Conservation (phyloP, 768 basidiomycete genomes). For the Auriscalpium orientale region DNA sequence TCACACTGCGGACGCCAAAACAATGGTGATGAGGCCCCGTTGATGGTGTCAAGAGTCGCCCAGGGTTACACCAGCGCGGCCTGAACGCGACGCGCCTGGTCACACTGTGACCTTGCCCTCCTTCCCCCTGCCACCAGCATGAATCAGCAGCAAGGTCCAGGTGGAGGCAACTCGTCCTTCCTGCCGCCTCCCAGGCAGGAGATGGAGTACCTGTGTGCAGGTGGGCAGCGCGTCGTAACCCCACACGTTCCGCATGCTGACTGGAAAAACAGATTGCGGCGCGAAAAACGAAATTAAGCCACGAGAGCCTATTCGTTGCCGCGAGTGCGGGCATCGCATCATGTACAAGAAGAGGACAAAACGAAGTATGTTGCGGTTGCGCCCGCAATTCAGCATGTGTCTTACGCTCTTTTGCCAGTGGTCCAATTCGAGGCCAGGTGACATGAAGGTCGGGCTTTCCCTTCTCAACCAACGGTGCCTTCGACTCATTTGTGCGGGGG, state of each 20-base stretch:
- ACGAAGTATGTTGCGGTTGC: conserved; percentile 57
- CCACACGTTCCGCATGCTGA: neutral
- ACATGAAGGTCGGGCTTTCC: neutral
- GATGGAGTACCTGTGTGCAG: conserved; percentile 86
- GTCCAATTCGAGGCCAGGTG: conserved; percentile 82
- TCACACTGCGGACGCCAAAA: too few species aligned
- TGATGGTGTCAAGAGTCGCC: too few species aligned
- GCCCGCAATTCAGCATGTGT: conserved; percentile 2
- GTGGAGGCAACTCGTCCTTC: conserved; percentile 25
- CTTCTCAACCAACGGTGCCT: too few species aligned
- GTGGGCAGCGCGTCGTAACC: conserved; percentile 30
- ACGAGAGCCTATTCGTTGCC: conserved; percentile 89
- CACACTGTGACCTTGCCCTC: conserved; percentile 20
- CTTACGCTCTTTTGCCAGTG: conserved; percentile 35
- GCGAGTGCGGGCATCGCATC: conserved; percentile 95
- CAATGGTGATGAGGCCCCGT: neutral
- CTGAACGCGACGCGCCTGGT: conserved; percentile 5
- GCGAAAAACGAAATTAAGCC: conserved; percentile 87
- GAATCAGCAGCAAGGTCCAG: conserved; percentile 33
- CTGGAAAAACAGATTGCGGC: conserved; percentile 57
- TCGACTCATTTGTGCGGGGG: too few species aligned
- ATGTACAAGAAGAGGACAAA: conserved; percentile 98
- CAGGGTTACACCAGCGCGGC: too few species aligned
- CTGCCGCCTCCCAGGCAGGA: conserved; percentile 41
- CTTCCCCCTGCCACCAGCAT: conserved; percentile 21